A percentile compares a stretch with the other conserved stretches of the same genome.
phyloP scores from a whole-genome alignment of 2,329 filamentous ascomycete genomes.

The Davidsoniella virescens region DNA sequence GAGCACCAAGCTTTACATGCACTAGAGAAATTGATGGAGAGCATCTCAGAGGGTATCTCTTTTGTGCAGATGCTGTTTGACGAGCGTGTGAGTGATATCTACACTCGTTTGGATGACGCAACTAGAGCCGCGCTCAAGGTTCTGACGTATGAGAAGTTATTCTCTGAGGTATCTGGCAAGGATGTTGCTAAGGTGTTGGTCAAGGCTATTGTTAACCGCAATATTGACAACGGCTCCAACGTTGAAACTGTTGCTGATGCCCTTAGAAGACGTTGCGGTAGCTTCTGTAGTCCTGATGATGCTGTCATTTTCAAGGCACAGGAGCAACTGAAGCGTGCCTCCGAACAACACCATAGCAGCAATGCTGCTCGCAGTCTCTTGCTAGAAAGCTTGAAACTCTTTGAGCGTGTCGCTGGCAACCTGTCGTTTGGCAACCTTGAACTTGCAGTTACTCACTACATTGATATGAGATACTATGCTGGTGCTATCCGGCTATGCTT shows the following conservation, averaged over 20 bases:
- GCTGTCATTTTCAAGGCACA: slow-evolving; percentile 98
- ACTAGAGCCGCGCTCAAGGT: slow-evolving; percentile 53
- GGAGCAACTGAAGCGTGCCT: slow-evolving; percentile 78
- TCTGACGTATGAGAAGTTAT: slow-evolving; percentile 77
- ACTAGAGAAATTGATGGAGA: slow-evolving; percentile 67
- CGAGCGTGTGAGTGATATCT: slow-evolving; percentile 79
- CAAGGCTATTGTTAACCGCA: slow-evolving; percentile 94
- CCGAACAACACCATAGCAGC: slow-evolving; percentile 58
- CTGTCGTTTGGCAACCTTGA: slow-evolving; percentile 68
- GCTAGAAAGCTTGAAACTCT: slow-evolving; percentile 76
- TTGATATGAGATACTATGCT: slow-evolving; percentile 73
- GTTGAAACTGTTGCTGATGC: slow-evolving; percentile 95
- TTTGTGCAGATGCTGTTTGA: slow-evolving; percentile 93
- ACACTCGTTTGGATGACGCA: slow-evolving; percentile 54
- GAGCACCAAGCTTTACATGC: slow-evolving; percentile 88
- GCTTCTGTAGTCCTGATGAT: slow-evolving; percentile 93
- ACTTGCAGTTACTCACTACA: slow-evolving; percentile 63
- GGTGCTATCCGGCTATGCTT: slow-evolving; percentile 81
- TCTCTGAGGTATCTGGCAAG: slow-evolving; percentile 62
- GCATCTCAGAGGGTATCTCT: slow-evolving; percentile 90
- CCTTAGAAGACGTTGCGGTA: slow-evolving; percentile 79
- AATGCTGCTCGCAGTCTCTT: slow-evolving; percentile 65
- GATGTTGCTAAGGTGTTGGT: slow-evolving; percentile 88
- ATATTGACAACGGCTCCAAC: slow-evolving; percentile 91
- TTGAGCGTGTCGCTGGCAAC: slow-evolving; percentile 73